Evolutionary conservation across 805 yeast genomes (phyloP).

Genomic region (Cyberlindnera xylosilytica): DNA sequence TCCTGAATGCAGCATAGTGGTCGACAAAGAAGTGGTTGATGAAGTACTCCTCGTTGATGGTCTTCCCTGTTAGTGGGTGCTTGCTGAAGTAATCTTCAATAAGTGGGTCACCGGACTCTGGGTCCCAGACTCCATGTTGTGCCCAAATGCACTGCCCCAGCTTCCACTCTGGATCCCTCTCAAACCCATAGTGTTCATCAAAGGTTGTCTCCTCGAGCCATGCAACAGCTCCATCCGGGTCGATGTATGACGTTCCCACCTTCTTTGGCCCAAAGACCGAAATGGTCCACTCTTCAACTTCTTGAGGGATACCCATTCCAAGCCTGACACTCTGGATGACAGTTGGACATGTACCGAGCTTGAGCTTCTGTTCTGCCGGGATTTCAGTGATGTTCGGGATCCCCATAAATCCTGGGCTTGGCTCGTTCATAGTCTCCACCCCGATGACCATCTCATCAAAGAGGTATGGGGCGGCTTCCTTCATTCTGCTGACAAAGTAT

Average conservation of each 20-base stretch:
- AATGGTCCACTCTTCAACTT: conserved; percentile 67
- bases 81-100: conserved; percentile 49
- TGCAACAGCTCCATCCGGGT: conserved; percentile 63
- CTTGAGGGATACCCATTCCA: conserved; percentile 74
- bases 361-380: conserved; percentile 62
- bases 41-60: conserved; percentile 51
- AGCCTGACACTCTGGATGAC: conserved; percentile 67
- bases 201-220: conserved; percentile 60
- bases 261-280: conserved; percentile 76
- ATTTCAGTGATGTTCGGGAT: conserved; percentile 47
- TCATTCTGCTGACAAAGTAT: conserved; percentile 41
- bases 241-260: conserved; percentile 50
- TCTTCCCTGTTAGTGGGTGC: conserved; percentile 36
- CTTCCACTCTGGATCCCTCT: conserved; percentile 60
- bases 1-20: conserved; percentile 52
- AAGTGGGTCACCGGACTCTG: conserved; percentile 34
- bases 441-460: conserved; percentile 60
- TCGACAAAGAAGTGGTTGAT: conserved; percentile 62
- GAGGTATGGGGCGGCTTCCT: conserved; percentile 40
- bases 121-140: conserved; percentile 74
- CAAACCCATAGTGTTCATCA: conserved; percentile 71
- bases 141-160: conserved; percentile 81
- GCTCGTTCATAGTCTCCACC: conserved; percentile 83
- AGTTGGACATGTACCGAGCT: conserved; percentile 81
- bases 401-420: conserved; percentile 73